A percentile compares a stretch with the other conserved stretches of the same genome.
Conservation (phyloP, 768 basidiomycete species). For the Dioszegia crocea region DNA sequence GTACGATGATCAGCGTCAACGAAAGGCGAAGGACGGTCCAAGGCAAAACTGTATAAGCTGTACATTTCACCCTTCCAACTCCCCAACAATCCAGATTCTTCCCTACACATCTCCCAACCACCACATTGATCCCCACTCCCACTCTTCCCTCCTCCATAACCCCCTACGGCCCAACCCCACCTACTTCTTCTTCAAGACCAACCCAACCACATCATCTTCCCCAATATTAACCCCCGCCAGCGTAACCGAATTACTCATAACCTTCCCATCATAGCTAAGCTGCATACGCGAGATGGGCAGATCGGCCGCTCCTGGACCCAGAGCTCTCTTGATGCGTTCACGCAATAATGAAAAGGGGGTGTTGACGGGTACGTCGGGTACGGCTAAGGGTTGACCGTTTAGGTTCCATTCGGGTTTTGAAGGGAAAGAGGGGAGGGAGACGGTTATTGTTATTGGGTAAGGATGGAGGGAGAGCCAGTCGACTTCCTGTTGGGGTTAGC, state of each 20-base stretch:
- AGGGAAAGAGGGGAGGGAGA: constrained; percentile 77
- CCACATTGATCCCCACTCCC: too few species aligned
- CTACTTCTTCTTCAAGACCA: constrained; percentile 69
- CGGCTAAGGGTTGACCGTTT: constrained; percentile 69
- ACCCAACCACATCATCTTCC: constrained; percentile 76
- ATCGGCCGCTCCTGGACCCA: constrained; percentile 59
- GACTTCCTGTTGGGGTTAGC: constrained; percentile 26
- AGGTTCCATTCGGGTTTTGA: constrained; percentile 86
- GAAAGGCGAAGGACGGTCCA: too few species aligned
- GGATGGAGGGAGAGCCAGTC: constrained; percentile 92
- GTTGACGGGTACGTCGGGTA: constrained; percentile 78
- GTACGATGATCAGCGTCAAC: too few species aligned
- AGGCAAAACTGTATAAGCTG: too few species aligned
- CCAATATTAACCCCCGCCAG: constrained; percentile 85
- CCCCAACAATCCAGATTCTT: too few species aligned
- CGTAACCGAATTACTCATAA: constrained; percentile 78
- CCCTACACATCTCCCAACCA: too few species aligned
- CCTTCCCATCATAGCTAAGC: constrained; percentile 73
- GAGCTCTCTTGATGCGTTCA: constrained; percentile 75
- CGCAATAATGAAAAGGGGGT: constrained; percentile 81
- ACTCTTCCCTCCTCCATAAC: background rate
- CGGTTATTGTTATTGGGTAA: constrained; percentile 76
- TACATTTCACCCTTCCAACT: too few species aligned
- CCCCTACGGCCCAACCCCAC: background rate
- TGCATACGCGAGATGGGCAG: constrained; percentile 75